phyloP scores from a whole-genome alignment of 2,329 filamentous ascomycete genomes.

The Colletotrichum gigasporum region DNA sequence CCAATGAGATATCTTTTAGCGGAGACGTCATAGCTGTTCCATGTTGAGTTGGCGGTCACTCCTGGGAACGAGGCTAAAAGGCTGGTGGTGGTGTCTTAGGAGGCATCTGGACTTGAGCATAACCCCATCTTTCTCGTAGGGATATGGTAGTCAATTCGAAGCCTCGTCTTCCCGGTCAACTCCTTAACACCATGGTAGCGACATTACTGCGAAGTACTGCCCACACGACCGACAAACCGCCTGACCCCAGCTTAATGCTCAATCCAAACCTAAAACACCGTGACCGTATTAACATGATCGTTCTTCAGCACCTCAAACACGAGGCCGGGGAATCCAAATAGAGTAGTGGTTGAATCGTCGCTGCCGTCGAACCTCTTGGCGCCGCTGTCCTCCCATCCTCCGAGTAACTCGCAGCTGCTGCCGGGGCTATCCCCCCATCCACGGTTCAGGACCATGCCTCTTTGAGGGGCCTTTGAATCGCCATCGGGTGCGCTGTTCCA shows the following conservation, averaged over 20 bases:
- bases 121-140: conserved; percentile 18
- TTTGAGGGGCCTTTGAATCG: conserved; percentile 60
- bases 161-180: conserved; percentile 17
- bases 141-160: conserved; percentile 23
- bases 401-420: conserved; percentile 86
- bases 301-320: conserved; percentile 97
- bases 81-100: conserved; percentile 15
- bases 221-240: conserved; percentile 1
- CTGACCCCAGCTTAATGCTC: conserved; percentile 23
- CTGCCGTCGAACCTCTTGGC: conserved; percentile 62
- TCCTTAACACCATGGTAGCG: not conserved
- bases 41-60: conserved; percentile 24
- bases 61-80: conserved; percentile 9
- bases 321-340: conserved; percentile 93
- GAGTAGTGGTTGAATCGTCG: conserved; percentile 75
- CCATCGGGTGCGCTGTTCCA: conserved; percentile 72
- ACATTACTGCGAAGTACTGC: not conserved
- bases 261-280: conserved; percentile 72
- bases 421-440: conserved; percentile 93
- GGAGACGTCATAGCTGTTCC: conserved; percentile 29
- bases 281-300: conserved; percentile 87
- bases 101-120: conserved; percentile 25
- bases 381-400: conserved; percentile 83
- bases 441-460: conserved; percentile 89
- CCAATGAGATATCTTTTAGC: conserved; percentile 10